phyloP scores from a whole-genome alignment of 768 basidiomycete genomes.

The Candolleomyces aberdarensis region DNA sequence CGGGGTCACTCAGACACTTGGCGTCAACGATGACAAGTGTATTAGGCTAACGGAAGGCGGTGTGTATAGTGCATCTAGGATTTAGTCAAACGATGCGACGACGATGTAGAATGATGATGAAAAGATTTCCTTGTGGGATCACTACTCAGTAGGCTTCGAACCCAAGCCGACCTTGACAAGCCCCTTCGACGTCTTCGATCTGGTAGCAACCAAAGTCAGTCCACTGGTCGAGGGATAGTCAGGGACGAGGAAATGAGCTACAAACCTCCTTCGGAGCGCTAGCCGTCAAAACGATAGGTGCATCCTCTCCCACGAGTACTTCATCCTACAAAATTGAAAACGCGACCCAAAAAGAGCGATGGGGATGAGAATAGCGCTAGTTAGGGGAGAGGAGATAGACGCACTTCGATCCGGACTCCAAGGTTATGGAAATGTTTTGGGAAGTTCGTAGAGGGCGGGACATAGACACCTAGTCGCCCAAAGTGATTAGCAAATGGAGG shows the following conservation, averaged over 20 bases:
- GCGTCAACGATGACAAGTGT: no score
- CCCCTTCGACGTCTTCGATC: conserved; percentile 77
- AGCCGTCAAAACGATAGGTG: conserved; percentile 63
- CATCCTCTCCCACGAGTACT: conserved; percentile 60
- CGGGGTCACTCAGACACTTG: no score
- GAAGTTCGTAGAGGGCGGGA: conserved; percentile 75
- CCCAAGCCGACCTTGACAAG: conserved; percentile 70
- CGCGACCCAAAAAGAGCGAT: background rate
- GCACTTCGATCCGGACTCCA: conserved; percentile 87
- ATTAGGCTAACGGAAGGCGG: no score
- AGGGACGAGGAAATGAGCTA: conserved; percentile 3
- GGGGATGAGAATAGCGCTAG: background rate
- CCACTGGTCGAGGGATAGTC: background rate
- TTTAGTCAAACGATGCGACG: no score
- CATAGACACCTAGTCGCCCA: conserved; percentile 65
- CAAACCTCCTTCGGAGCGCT: conserved; percentile 80
- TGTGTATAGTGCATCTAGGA: no score
- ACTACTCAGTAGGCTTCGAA: conserved; percentile 42
- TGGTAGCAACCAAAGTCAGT: conserved; percentile 6
- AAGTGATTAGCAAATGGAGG: no score
- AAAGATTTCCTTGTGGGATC: no score
- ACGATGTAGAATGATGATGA: no score
- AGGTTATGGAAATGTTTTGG: conserved; percentile 89
- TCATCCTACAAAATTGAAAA: conserved; percentile 49
- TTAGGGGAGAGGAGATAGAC: background rate